Conservation (phyloP, 176 grass and related monocot species). For the Dactylis glomerata region DNA sequence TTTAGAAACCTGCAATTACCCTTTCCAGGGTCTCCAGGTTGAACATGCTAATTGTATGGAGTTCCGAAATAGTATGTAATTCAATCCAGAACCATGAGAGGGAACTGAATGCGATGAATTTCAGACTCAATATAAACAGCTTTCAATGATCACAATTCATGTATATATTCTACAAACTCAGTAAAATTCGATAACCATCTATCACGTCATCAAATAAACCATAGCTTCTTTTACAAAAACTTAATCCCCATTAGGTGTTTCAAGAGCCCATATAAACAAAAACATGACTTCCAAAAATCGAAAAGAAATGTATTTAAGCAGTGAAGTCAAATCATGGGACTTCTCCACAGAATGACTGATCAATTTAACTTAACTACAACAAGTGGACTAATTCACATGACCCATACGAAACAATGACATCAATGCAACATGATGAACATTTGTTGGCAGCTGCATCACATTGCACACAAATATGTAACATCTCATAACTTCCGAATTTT, state of each 20-base stretch:
- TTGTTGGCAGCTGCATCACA: background rate
- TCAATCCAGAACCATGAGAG: background rate
- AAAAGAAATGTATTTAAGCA: background rate
- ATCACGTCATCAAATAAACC: background rate
- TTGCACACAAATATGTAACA: background rate
- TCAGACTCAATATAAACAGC: slow-evolving; percentile 16
- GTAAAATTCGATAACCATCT: background rate
- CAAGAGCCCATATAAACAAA: background rate
- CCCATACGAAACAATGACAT: background rate
- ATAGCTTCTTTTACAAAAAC: background rate
- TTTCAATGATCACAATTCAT: background rate
- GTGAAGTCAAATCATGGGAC: too few species aligned
- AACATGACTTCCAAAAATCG: background rate
- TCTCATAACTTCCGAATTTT: background rate
- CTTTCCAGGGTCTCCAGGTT: slow-evolving; percentile 8
- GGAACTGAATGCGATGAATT: background rate
- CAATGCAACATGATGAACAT: background rate
- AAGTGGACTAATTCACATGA: background rate
- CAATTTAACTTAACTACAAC: too few species aligned
- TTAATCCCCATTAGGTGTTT: background rate
- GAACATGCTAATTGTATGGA: background rate
- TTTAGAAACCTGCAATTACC: slow-evolving; percentile 19
- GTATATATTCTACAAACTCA: background rate
- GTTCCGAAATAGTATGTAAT: background rate
- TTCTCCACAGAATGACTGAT: too few species aligned